Evolutionary conservation across 2,329 filamentous ascomycete species (phyloP).

Genomic region (Neophaeococcomyces aloes): DNA sequence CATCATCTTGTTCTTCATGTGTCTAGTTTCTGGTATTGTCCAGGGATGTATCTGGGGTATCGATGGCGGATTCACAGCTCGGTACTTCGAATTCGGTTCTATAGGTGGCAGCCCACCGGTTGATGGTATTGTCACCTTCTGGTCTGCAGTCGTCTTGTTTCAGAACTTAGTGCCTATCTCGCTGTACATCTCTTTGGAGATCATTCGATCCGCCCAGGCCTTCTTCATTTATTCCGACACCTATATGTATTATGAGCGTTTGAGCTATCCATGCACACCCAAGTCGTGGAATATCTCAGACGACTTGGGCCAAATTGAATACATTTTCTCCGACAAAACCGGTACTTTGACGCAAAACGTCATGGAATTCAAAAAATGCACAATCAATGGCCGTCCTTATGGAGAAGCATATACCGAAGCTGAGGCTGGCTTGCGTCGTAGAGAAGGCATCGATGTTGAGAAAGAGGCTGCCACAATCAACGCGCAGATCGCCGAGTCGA

Average conservation of each 20-base stretch:
- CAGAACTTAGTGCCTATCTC: constrained; percentile 99
- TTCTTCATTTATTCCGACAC: constrained; percentile 96
- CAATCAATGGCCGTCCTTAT: constrained; percentile 90
- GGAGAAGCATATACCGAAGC: constrained; percentile 97
- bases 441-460: constrained; percentile 77
- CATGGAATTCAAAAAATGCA: constrained; percentile 99
- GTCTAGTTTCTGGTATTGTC: constrained; percentile 71
- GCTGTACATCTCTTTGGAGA: constrained; percentile 92
- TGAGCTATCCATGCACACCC: constrained; percentile 90
- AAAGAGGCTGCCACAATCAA: constrained; percentile 62
- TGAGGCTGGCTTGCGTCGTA: constrained; percentile 88
- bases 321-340: constrained; percentile 95
- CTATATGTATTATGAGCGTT: constrained; percentile 91
- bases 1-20: constrained; percentile 77
- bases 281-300: constrained; percentile 99
- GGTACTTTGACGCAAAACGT: constrained; percentile 84
- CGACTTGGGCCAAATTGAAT: constrained; percentile 94
- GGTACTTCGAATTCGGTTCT: constrained; percentile 78
- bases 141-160: constrained; percentile 86
- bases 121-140: constrained; percentile 93
- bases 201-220: constrained; percentile 83
- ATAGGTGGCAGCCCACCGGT: constrained; percentile 64
- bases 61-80: constrained; percentile 52
- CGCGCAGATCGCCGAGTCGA: constrained; percentile 69
- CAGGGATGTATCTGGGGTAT: constrained; percentile 75